phyloP scores from a whole-genome alignment of 805 yeast species.

The Torulaspora gathmanii region DNA sequence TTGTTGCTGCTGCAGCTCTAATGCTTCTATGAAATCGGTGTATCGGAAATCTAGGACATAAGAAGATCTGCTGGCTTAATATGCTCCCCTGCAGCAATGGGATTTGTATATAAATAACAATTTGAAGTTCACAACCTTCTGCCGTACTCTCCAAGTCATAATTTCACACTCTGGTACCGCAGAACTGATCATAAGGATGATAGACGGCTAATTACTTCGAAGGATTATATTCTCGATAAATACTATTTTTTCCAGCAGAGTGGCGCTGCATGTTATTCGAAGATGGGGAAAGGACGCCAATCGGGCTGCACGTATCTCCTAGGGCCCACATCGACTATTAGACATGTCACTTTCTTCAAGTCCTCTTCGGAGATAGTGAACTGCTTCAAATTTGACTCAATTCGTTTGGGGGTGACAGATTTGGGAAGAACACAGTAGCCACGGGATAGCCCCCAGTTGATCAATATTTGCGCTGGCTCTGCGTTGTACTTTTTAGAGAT shows the following conservation, averaged over 20 bases:
- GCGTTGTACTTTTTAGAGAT: conserved; percentile 42
- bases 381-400: conserved; percentile 35
- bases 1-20: neutral
- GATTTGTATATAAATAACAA: too few species aligned
- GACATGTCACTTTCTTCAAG: conserved; percentile 27
- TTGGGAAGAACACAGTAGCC: conserved; percentile 53
- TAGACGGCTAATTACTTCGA: too few species aligned
- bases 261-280: conserved; percentile 12
- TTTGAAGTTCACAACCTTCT: too few species aligned
- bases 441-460: conserved; percentile 60
- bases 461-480: conserved; percentile 47
- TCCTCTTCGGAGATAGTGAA: conserved; percentile 37
- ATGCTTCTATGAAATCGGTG: too few species aligned
- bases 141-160: too few species aligned
- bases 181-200: too few species aligned
- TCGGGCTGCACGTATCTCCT: conserved; percentile 32
- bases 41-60: too few species aligned
- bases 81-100: too few species aligned
- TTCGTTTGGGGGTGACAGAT: conserved; percentile 43
- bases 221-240: too few species aligned
- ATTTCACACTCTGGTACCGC: too few species aligned
- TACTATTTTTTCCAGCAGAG: too few species aligned
- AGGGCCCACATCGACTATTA: conserved; percentile 30
- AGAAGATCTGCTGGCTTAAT: too few species aligned
- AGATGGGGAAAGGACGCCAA: conserved; percentile 25